phyloP scores from a whole-genome alignment of 2,329 filamentous ascomycete species.

The Xylaria sp. region DNA sequence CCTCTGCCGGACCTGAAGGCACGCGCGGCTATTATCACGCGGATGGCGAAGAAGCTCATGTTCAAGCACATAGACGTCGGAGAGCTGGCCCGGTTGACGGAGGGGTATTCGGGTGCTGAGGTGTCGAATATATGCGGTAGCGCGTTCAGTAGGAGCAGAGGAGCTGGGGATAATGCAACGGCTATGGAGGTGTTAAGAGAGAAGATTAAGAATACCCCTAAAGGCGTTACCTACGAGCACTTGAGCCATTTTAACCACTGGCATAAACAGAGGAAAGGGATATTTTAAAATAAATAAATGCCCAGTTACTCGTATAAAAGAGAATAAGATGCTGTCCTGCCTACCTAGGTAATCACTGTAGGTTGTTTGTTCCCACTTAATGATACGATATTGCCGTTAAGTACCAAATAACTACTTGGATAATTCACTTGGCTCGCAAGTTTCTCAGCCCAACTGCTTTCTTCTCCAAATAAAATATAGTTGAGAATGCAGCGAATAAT shows the following conservation, averaged over 20 bases:
- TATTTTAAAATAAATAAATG: conserved; percentile 25
- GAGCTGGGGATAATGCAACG: conserved; percentile 17
- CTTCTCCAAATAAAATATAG: background rate
- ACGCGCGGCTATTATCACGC: conserved; percentile 78
- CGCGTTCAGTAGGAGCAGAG: conserved; percentile 53
- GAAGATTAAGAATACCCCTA: conserved; percentile 36
- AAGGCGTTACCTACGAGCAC: conserved; percentile 33
- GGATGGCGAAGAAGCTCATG: conserved; percentile 71
- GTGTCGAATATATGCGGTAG: conserved; percentile 67
- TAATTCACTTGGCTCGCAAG: no score
- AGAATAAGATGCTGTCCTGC: no score
- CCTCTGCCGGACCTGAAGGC: conserved; percentile 80
- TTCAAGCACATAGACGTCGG: conserved; percentile 74
- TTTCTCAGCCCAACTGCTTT: background rate
- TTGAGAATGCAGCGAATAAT: background rate
- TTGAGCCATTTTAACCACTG: conserved; percentile 37
- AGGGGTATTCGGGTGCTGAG: conserved; percentile 89
- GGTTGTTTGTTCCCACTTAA: no score
- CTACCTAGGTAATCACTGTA: no score
- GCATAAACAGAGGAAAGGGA: conserved; percentile 36
- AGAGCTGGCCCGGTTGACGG: conserved; percentile 70
- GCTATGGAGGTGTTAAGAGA: conserved; percentile 38
- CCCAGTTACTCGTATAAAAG: background rate
- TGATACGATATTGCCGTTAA: no score
- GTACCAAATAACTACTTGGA: no score